Base-by-base conservation (phyloP, 108 stramenopile genomes). In the Heterococcus sp. region DNA sequence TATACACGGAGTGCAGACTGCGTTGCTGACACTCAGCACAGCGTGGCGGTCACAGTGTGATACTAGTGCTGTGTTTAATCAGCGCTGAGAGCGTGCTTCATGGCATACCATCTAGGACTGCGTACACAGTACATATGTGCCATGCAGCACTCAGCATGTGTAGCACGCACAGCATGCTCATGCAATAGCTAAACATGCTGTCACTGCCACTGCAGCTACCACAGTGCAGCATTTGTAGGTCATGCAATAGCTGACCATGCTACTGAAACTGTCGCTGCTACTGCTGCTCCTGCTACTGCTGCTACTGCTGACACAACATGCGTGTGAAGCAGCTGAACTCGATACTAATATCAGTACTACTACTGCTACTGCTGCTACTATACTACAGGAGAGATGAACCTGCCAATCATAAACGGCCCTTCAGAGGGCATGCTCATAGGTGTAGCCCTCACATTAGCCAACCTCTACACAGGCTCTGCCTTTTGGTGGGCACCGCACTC, bases 391-490 rank as follows among this genome's bases (percentile, higher is more conserved):
- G 79, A 68, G 80, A 72, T 87, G 33, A 40, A 86, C n/a, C 65
- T 87, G 32, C 86, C 86, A 21, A 68, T 85, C 30, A 35, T 87
- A 31, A 87, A 87, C 46, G 86, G 86, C 5, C 86, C 86, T 1
- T 76, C 85, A 8, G 86, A 87, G 38, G 86, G 86, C 32, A 79
- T 87, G 75, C 46, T 58, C 14, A 58, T 58, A 58, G 46, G 46
- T 58, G 46, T 58, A 8, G 46, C 46, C 46, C 46, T 58, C 14
- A 58, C 46, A 21, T 8, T 58, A 8, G 46, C 14, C 46, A 58
- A 58, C 46, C 21, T 14, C 46, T 58, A 14, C 46, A 58, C 46
- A 8, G 46, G 46, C 46, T 21, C 46, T 8, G 46, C 8, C 46
- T 58, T 58, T 21, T 58, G 46, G 46, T 58, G 46, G 46, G 21